phyloP scores from a whole-genome alignment of 2,329 filamentous ascomycete species.

The Plenodomus tracheiphilus region DNA sequence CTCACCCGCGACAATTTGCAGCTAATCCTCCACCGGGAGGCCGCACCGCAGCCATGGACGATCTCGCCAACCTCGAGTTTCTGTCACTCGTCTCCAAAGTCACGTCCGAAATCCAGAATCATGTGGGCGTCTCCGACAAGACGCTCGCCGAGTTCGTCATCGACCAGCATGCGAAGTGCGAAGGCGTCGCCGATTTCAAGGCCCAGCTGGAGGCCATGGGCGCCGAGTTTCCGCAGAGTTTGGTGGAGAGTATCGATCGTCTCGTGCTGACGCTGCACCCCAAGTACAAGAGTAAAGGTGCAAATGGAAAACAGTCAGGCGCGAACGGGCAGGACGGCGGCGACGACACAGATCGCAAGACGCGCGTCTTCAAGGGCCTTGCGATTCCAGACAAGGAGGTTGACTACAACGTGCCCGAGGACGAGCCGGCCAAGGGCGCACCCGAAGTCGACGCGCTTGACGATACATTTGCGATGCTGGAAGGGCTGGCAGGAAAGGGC shows the following conservation, averaged over 20 bases:
- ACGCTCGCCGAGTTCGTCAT: slow-evolving; percentile 97
- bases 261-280: slow-evolving; percentile 89
- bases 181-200: slow-evolving; percentile 73
- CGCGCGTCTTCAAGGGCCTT: slow-evolving; percentile 86
- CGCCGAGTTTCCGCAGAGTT: slow-evolving; percentile 80
- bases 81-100: slow-evolving; percentile 94
- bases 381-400: slow-evolving; percentile 78
- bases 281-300: slow-evolving; percentile 68
- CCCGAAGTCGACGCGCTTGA: slow-evolving; percentile 72
- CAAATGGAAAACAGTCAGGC: slow-evolving; percentile 40
- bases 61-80: slow-evolving; percentile 86
- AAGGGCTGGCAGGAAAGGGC: slow-evolving; percentile 68
- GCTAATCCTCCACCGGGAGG: neutral
- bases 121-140: slow-evolving; percentile 89
- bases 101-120: slow-evolving; percentile 90
- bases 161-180: slow-evolving; percentile 79
- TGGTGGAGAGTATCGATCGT: slow-evolving; percentile 90
- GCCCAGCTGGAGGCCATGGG: slow-evolving; percentile 73
- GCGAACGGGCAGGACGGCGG: slow-evolving; percentile 55
- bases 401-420: slow-evolving; percentile 56
- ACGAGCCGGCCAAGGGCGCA: slow-evolving; percentile 41
- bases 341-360: slow-evolving; percentile 68
- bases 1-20: neutral
- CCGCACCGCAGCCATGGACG: slow-evolving; percentile 67
- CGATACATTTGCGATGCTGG: slow-evolving; percentile 90